phyloP scores from a whole-genome alignment of 2,329 filamentous ascomycete species.

The Phaeosphaeriaceae sp. region DNA sequence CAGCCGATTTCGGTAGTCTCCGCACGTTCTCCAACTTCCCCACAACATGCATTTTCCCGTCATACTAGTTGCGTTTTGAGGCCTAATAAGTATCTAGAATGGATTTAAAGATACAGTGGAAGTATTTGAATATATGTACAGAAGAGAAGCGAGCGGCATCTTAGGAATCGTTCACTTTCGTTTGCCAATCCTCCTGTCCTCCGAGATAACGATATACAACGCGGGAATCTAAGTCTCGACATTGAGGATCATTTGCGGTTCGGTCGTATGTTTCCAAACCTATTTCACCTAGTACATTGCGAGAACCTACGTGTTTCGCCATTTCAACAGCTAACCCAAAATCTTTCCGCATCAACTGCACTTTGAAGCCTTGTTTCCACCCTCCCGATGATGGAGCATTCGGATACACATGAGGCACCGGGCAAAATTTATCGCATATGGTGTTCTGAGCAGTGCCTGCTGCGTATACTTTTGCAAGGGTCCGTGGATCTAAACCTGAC shows the following conservation, averaged over 20 bases:
- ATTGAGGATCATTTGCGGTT: conserved; percentile 59
- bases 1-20: conserved; percentile 31
- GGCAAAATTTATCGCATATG: conserved; percentile 59
- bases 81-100: no score
- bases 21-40: conserved; percentile 26
- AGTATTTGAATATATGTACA: neutral
- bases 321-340: conserved; percentile 62
- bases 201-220: conserved; percentile 65
- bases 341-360: conserved; percentile 67
- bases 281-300: conserved; percentile 57
- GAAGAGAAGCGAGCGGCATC: no score
- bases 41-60: conserved; percentile 1
- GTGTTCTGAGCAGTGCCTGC: conserved; percentile 60
- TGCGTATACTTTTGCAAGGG: conserved; percentile 59
- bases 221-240: conserved; percentile 62
- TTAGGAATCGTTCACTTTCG: conserved; percentile 18
- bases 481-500: conserved; percentile 61
- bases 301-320: conserved; percentile 59
- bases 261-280: conserved; percentile 60
- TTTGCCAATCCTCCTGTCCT: conserved; percentile 59
- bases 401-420: conserved; percentile 58
- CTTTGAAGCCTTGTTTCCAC: conserved; percentile 63
- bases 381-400: conserved; percentile 57
- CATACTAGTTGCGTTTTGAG: neutral
- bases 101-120: no score